Conservation (phyloP, 2,329 filamentous ascomycete genomes). For the Pseudodiploospora longispora region DNA sequence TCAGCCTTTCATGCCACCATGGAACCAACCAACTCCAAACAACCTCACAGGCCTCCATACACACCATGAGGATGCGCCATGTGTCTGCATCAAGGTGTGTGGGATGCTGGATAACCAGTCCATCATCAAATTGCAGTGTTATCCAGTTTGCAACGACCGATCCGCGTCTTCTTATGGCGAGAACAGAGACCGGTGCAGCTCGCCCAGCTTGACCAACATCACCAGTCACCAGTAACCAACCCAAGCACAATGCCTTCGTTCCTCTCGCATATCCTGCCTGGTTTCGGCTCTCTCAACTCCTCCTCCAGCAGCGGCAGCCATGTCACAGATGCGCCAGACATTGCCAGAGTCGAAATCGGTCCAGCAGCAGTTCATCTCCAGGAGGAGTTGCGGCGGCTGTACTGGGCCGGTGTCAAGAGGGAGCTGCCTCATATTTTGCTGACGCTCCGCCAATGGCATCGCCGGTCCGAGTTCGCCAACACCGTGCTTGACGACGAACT, state of each 20-base stretch:
- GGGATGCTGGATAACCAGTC: too few relatives aligned
- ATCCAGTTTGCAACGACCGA: too few relatives aligned
- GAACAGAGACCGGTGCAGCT: too few relatives aligned
- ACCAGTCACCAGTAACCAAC: too few relatives aligned
- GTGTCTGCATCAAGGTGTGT: too few relatives aligned
- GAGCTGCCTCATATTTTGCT: constrained; percentile 27
- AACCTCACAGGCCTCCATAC: too few relatives aligned
- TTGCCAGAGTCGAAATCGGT: constrained; percentile 3
- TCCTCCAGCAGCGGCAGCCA: constrained; percentile 1
- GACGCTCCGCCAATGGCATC: constrained; percentile 26
- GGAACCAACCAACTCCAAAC: too few relatives aligned
- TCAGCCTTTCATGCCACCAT: too few relatives aligned
- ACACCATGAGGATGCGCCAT: too few relatives aligned
- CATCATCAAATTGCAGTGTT: too few relatives aligned
- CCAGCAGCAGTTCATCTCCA: constrained; percentile 5
- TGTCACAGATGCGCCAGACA: constrained; percentile 1
- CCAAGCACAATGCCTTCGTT: not conserved
- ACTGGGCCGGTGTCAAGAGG: constrained; percentile 27
- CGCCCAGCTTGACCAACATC: too few relatives aligned
- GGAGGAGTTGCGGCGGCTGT: constrained; percentile 15
- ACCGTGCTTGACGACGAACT: constrained; percentile 17
- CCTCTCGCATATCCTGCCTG: not conserved
- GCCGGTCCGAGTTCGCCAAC: constrained; percentile 9
- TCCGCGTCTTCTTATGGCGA: too few relatives aligned
- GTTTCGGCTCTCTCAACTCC: not conserved